phyloP scores from a whole-genome alignment of 78 protist genomes.

The Dictyostelium discoideum region dicty_2.7 NC_007089.4:1014501-1015000 shows the following conservation, averaged over 20 bases:
- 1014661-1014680: not conserved
- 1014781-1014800: not conserved
- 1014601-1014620: conserved; percentile 60
- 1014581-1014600: conserved; percentile 12
- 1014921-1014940: not conserved
- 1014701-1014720: conserved; percentile 70
- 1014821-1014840: conserved; percentile 3
- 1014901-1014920: not conserved
- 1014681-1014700: conserved; percentile 29
- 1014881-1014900: not conserved
- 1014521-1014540: not conserved
- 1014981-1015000: conserved; percentile 57
- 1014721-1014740: conserved; percentile 68
- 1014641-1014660: not conserved
- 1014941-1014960: not conserved
- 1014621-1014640: conserved; percentile 21
- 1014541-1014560: not conserved
- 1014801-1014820: conserved; percentile 31
- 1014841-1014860: not conserved
- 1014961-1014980: conserved; percentile 20
- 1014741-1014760: conserved; percentile 67
- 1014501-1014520: no score
- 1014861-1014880: not conserved
- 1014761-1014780: conserved; percentile 24
- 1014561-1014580: not conserved